These are phyloP conservation scores for Crithidia expoeki DNA, from an alignment of 208 protist species.

Conservation along the genomic window DNA sequence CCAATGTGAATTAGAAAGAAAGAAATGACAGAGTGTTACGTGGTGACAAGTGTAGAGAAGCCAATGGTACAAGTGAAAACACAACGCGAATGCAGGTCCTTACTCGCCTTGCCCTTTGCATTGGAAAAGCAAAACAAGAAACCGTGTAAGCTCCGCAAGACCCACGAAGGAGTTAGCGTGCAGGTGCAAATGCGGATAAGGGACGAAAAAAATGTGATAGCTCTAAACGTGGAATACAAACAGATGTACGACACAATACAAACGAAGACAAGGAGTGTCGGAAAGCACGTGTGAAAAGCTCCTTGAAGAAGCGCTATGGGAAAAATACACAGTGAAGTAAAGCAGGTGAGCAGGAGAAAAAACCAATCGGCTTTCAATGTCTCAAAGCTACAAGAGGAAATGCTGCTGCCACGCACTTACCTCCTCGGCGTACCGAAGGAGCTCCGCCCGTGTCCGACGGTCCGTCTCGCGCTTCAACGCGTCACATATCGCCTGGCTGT, in stretches of 20 bases:
- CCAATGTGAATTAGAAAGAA: no score
- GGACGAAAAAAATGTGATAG: slow-evolving; percentile 11
- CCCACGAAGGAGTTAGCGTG: background rate
- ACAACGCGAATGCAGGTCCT: background rate
- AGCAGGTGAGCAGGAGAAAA: slow-evolving; percentile 9
- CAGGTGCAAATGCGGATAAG: slow-evolving; percentile 13
- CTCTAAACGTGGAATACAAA: background rate
- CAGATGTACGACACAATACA: background rate
- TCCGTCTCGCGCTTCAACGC: slow-evolving; percentile 69
- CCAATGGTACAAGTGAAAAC: slow-evolving; percentile 22
- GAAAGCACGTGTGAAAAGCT: no score
- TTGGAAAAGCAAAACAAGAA: background rate
- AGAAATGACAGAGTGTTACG: no score
- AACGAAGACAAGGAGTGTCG: background rate
- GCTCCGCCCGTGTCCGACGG: slow-evolving; percentile 50
- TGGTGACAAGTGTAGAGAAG: slow-evolving; percentile 19
- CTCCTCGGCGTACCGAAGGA: slow-evolving; percentile 72
- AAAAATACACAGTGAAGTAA: no score
- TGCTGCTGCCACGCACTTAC: slow-evolving; percentile 83
- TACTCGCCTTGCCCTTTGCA: no score
- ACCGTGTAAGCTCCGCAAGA: no score
- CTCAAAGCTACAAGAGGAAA: slow-evolving; percentile 34
- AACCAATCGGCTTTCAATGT: background rate
- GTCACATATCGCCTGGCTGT: slow-evolving; percentile 67
- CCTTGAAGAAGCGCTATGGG: no score